A percentile compares a stretch with the other conserved stretches of the same genome.
These are phyloP conservation scores for Cerioporus squamosus DNA, from an alignment of 1,284 basidiomycete species.

Conservation along the genomic window DNA sequence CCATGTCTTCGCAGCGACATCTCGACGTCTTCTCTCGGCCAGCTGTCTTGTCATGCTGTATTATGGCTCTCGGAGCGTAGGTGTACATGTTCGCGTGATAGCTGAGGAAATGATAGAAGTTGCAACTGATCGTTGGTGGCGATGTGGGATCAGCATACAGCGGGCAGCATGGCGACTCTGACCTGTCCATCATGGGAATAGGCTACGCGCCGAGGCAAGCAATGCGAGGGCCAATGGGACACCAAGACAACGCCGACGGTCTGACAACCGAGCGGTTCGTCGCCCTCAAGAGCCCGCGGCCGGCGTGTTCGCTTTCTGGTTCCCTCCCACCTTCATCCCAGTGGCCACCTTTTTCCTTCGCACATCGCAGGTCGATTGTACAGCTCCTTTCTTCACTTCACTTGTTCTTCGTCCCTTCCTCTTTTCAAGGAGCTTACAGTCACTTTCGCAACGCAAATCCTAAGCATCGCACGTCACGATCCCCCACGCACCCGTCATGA, in stretches of 20 bases:
- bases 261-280: conserved; percentile 19
- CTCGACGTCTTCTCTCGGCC: too few species aligned
- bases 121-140: conserved; percentile 21
- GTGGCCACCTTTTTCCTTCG: conserved; percentile 25
- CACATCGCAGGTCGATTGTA: conserved; percentile 35
- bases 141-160: conserved; percentile 23
- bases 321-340: conserved; percentile 21
- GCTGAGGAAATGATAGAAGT: conserved; percentile 16
- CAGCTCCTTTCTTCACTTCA: conserved; percentile 23
- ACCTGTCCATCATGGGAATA: conserved; percentile 19
- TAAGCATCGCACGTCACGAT: conserved; percentile 25
- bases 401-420: conserved; percentile 8
- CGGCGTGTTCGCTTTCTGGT: conserved; percentile 5
- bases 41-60: too few species aligned
- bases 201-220: conserved; percentile 13
- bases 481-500: conserved; percentile 23
- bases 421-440: conserved; percentile 26
- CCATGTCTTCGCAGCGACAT: too few species aligned
- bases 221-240: conserved; percentile 9
- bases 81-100: too few species aligned
- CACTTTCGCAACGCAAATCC: conserved; percentile 25
- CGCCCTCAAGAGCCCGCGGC: conserved; percentile 16
- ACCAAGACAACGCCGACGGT: conserved; percentile 14
- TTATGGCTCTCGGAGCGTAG: too few species aligned
- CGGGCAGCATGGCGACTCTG: conserved; percentile 16